Evolutionary conservation across 2,329 filamentous ascomycete species (phyloP), one percentile per base, ranked within the genome.

Genomic region (Fonsecaea monophora): DNA sequence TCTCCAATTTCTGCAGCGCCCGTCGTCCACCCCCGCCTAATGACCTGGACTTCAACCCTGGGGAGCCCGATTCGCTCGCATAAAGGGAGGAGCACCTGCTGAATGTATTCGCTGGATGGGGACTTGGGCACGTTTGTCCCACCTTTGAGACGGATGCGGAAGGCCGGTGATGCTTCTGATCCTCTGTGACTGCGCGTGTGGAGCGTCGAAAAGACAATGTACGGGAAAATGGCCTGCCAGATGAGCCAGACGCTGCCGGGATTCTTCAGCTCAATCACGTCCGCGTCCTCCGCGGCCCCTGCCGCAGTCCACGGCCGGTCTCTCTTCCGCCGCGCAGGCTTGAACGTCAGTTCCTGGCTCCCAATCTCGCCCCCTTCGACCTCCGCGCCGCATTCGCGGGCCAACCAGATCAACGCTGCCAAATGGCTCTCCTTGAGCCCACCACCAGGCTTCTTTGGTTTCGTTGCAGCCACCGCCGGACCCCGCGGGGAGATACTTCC

Each of bases 221-320:
- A 88, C 0, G 87, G 87, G 45, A 88, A 81, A 3, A 89, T 76
- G 4, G 86, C 86, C 73, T 89, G 86, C 61, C 88, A 80, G 0
- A 87, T 82, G 12, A 89, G 77, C 55, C 82, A 84, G 4, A 85
- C 80, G 18, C 82, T 84, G 0, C 86, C 86, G 0, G 85, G 83
- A 2, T 82, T 82, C 2, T 78, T 75, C 42, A 84, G 78, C 18
- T 76, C 73, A 42, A 85, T 79, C 3, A 75, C 73, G 54, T 81
- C 67, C 1, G 42, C 9, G 18, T 35, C 21, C 13, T 13, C 15
- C 1, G 25, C n/a, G 3, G 10, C 53, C 21, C 25, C 18, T 21
- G 1, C 12, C 18, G 1, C 10, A 13, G 4, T 2, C 45, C 25
- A 7, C 18, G 15, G 8, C 18, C 45, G 18, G 7, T 21, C 45